phyloP scores from a whole-genome alignment of 768 basidiomycete species.

The Trametes villosa region DNA sequence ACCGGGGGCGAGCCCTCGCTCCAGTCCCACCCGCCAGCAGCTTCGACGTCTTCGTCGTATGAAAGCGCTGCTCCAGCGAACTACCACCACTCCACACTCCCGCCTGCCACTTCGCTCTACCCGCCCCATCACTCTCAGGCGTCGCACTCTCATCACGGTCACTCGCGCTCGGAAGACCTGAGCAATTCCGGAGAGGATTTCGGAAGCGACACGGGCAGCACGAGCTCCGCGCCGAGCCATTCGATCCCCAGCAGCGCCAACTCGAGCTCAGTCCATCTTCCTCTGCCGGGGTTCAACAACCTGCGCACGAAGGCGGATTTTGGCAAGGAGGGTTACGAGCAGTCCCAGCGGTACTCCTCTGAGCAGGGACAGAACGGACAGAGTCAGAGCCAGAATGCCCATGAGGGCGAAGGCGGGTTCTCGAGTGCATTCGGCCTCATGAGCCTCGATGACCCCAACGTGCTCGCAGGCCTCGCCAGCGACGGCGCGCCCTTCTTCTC shows the following conservation, averaged over 20 bases:
- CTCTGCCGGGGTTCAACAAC: constrained; percentile 36
- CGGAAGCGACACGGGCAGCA: constrained; percentile 50
- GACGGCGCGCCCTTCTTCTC: constrained; percentile 71
- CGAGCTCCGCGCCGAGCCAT: constrained; percentile 46
- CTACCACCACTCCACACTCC: constrained; percentile 11
- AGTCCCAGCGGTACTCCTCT: constrained; percentile 21
- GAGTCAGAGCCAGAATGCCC: constrained; percentile 3
- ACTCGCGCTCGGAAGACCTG: constrained; percentile 28
- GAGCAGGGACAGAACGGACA: constrained; percentile 10
- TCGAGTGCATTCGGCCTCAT: constrained; percentile 69
- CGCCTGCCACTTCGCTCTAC: constrained; percentile 11
- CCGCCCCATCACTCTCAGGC: constrained; percentile 4
- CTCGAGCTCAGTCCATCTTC: constrained; percentile 57
- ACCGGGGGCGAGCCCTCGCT: constrained; percentile 24
- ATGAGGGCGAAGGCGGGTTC: constrained; percentile 39
- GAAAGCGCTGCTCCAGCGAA: constrained; percentile 2
- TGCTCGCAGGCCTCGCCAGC: constrained; percentile 60
- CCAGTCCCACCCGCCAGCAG: constrained; percentile 25
- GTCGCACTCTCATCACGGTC: not conserved
- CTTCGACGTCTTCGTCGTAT: constrained; percentile 11
- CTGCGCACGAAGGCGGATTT: constrained; percentile 27
- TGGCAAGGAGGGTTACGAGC: constrained; percentile 15
- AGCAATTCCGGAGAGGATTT: constrained; percentile 27
- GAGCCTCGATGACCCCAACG: constrained; percentile 74
- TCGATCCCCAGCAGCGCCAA: constrained; percentile 43